Conservation (phyloP, 768 basidiomycete species). For the Leccinum disarticulatum region DNA sequence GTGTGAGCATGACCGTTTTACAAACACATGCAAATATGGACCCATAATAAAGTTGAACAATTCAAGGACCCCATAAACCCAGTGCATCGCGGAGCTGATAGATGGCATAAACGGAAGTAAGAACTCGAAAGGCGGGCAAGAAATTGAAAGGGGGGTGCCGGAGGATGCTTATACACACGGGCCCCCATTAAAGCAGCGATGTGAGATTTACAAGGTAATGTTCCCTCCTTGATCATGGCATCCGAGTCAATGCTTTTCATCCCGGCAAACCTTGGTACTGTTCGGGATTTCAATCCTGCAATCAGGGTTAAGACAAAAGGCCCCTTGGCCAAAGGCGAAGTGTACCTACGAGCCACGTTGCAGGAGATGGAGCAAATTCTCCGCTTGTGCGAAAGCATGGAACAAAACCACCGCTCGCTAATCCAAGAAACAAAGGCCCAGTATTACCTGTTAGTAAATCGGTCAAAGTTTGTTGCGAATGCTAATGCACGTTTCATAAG, state of each 20-base stretch:
- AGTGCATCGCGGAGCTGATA: neutral
- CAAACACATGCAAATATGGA: neutral
- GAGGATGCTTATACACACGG: constrained; percentile 1
- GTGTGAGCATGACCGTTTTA: neutral
- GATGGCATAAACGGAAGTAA: too few relatives aligned
- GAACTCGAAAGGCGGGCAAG: too few relatives aligned
- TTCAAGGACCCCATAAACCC: neutral
- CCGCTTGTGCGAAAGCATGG: neutral
- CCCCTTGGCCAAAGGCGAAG: neutral
- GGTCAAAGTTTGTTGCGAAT: neutral
- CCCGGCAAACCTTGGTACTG: constrained; percentile 1
- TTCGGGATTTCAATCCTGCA: constrained; percentile 3
- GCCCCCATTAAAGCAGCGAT: neutral
- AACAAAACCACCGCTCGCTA: neutral
- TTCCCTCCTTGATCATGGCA: constrained; percentile 9
- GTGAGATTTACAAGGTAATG: neutral
- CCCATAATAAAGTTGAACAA: too few relatives aligned
- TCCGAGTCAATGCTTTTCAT: constrained; percentile 5
- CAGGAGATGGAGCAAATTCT: constrained; percentile 11
- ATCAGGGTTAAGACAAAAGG: neutral
- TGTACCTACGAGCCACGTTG: constrained; percentile 12
- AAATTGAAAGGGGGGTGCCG: too few relatives aligned
- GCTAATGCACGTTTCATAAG: neutral
- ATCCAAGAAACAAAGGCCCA: neutral
- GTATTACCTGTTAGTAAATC: neutral